A percentile compares a stretch with the other conserved stretches of the same genome.
Evolutionary conservation across 202 grass and related monocot genomes (phyloP).

Genomic region (Zizania palustris): DNA sequence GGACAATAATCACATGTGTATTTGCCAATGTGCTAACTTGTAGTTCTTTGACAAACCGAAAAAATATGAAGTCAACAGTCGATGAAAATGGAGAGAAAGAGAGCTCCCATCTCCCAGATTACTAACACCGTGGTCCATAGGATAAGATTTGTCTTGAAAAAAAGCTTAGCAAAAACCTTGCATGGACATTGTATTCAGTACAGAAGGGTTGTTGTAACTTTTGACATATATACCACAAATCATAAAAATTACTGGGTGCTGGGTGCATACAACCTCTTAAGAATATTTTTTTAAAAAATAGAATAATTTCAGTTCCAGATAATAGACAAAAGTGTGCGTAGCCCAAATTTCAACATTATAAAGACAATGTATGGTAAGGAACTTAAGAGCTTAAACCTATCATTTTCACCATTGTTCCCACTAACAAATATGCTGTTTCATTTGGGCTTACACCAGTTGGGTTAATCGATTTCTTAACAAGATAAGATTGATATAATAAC

Average conservation of each 20-base stretch:
- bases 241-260: background rate
- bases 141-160: background rate
- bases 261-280: background rate
- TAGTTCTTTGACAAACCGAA: background rate
- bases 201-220: background rate
- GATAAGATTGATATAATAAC: conserved; percentile 11
- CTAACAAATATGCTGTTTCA: conserved; percentile 1
- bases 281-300: conserved; percentile 13
- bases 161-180: conserved; percentile 2
- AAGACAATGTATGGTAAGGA: background rate
- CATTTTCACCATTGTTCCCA: background rate
- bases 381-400: background rate
- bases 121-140: background rate
- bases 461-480: conserved; percentile 7
- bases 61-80: background rate
- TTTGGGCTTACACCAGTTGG: background rate
- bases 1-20: background rate
- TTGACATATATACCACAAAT: background rate
- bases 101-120: conserved; percentile 9
- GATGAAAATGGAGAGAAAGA: background rate
- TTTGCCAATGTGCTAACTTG: background rate
- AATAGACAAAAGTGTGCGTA: background rate
- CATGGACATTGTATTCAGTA: background rate
- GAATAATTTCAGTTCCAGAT: background rate
- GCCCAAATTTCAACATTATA: background rate